Evolutionary conservation across 331 rosid genomes (phyloP).

Genomic region (Arachis monticola): DNA sequence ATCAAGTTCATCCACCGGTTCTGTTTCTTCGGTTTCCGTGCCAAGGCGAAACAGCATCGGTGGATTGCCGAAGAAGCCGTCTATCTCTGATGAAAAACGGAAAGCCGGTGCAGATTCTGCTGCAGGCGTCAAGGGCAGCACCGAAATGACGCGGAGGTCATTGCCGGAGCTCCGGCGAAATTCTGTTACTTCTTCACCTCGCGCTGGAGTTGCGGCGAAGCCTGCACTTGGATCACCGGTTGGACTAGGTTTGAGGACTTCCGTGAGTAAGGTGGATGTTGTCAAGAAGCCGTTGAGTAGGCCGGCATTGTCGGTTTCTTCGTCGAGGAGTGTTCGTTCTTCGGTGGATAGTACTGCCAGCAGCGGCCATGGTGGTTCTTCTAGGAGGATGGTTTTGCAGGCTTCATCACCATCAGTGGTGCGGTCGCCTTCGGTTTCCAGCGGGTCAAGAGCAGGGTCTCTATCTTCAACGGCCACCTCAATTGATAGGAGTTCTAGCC

Average conservation of each 20-base stretch:
- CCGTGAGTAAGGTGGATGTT: conserved; percentile 50
- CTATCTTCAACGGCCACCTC: conserved; percentile 58
- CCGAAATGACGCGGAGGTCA: conserved; percentile 65
- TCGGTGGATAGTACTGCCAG: conserved; percentile 58
- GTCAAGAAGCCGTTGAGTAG: conserved; percentile 52
- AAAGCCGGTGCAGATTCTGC: conserved; percentile 40
- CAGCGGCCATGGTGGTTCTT: conserved; percentile 55
- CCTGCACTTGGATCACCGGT: conserved; percentile 45
- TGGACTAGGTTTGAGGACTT: conserved; percentile 49
- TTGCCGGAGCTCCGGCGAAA: conserved; percentile 77
- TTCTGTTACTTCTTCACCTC: conserved; percentile 56
- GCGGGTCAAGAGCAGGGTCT: conserved; percentile 64
- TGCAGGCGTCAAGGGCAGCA: conserved; percentile 42
- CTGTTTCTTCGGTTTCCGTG: conserved; percentile 49
- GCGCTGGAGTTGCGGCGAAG: conserved; percentile 48
- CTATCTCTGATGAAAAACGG: conserved; percentile 47
- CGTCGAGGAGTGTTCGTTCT: conserved; percentile 52
- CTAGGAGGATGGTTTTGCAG: conserved; percentile 68
- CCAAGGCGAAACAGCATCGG: conserved; percentile 78
- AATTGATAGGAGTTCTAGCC: conserved; percentile 60
- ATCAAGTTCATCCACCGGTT: conserved; percentile 53
- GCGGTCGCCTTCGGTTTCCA: conserved; percentile 59
- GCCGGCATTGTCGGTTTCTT: conserved; percentile 55
- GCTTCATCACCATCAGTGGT: conserved; percentile 60
- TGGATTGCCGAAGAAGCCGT: conserved; percentile 62